These are phyloP conservation scores for Penicillium herquei DNA, from an alignment of 495 filamentous ascomycete species.

Conservation along the genomic window DNA sequence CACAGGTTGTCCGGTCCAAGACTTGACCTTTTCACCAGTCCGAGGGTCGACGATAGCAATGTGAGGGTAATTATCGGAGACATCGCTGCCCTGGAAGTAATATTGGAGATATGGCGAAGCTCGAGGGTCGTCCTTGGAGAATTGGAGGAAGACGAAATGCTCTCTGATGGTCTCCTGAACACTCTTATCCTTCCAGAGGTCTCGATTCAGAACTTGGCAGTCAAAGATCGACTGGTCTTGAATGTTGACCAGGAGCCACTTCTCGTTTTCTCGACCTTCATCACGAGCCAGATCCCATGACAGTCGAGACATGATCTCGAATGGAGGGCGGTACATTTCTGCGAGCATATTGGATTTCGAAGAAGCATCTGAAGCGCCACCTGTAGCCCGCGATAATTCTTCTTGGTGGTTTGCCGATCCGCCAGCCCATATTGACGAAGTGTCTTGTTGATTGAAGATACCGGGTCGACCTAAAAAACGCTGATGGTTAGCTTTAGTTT, in stretches of 20 bases:
- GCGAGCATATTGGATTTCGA: constrained; percentile 72
- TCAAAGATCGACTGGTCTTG: constrained; percentile 90
- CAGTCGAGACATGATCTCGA: constrained; percentile 74
- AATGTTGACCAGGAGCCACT: constrained; percentile 94
- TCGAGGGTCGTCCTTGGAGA: constrained; percentile 72
- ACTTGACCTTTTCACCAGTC: constrained; percentile 95
- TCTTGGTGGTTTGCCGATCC: constrained; percentile 47
- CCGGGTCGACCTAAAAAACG: constrained; percentile 53
- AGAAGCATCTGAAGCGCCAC: constrained; percentile 70
- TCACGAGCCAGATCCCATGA: constrained; percentile 79
- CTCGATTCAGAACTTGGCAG: constrained; percentile 88
- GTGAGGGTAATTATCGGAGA: constrained; percentile 83
- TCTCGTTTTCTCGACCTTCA: constrained; percentile 77
- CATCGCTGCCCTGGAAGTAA: constrained; percentile 75
- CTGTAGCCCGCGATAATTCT: constrained; percentile 60
- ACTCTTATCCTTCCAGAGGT: constrained; percentile 85
- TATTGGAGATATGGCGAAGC: constrained; percentile 81
- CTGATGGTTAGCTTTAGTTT: constrained; percentile 1
- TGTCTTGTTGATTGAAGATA: constrained; percentile 82
- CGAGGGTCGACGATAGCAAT: constrained; percentile 94
- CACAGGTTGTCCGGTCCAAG: constrained; percentile 83
- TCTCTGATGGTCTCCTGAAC: constrained; percentile 79
- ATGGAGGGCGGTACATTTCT: constrained; percentile 88
- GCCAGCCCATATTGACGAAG: constrained; percentile 73
- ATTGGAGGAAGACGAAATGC: constrained; percentile 95